Conservation (phyloP, 257 asterid genomes). For the Nicotiana sylvestris region DNA sequence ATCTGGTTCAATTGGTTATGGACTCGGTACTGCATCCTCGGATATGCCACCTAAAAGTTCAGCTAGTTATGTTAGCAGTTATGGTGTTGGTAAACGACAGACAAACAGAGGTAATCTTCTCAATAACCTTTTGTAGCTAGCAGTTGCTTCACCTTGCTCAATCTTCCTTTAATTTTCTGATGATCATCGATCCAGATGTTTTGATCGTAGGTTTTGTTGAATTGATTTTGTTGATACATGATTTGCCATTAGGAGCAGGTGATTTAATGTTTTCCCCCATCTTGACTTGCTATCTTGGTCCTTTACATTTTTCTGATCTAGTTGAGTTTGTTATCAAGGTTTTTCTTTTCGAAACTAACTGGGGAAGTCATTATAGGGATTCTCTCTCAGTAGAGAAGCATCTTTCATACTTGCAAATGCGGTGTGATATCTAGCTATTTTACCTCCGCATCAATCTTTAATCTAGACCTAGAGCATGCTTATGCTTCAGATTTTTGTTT, state of each 20-base stretch:
- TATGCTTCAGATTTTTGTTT: background rate
- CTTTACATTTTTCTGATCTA: background rate
- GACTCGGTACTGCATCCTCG: conserved; percentile 13
- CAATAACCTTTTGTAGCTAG: background rate
- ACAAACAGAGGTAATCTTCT: conserved; percentile 20
- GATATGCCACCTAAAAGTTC: conserved; percentile 19
- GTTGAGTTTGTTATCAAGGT: background rate
- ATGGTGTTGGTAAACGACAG: conserved; percentile 23
- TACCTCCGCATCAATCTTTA: background rate
- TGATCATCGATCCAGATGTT: background rate
- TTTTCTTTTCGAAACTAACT: background rate
- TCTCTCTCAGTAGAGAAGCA: background rate
- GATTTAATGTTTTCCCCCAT: background rate
- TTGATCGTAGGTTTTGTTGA: background rate
- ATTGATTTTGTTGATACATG: background rate
- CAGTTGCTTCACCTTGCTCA: background rate
- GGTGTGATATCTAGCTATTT: background rate
- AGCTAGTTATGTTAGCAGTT: conserved; percentile 21
- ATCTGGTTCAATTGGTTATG: conserved; percentile 24
- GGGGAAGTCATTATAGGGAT: background rate
- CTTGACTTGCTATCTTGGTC: background rate
- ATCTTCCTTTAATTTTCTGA: background rate
- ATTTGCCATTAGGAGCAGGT: conserved; percentile 2
- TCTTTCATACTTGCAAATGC: background rate
- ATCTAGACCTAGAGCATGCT: background rate